Percentiles rank a stretch among this genome's conserved stretches.
Conservation (phyloP, 2,329 filamentous ascomycete species). For the Hysterium pulicare region DNA sequence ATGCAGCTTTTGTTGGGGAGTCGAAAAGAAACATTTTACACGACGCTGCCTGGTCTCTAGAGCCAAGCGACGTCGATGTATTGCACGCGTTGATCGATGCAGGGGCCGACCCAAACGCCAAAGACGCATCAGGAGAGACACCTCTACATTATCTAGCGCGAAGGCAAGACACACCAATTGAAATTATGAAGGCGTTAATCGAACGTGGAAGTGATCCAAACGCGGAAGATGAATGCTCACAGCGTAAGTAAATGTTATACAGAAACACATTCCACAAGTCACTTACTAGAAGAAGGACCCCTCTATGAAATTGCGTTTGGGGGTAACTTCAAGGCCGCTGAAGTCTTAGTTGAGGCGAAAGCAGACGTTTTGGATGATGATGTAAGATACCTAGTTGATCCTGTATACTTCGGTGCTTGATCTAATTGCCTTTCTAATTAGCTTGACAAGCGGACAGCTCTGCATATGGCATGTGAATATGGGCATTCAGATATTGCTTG, state of each 20-base stretch:
- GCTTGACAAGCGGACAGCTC: neutral
- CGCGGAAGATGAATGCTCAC: neutral
- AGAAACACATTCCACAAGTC: too few relatives aligned
- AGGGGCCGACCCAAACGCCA: neutral
- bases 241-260: too few relatives aligned
- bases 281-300: too few relatives aligned
- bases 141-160: neutral
- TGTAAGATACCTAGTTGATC: too few relatives aligned
- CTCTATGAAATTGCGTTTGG: neutral
- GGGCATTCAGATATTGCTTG: neutral
- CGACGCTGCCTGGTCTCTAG: neutral
- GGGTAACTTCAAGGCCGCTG: neutral
- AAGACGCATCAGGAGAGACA: neutral
- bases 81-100: constrained; percentile 3
- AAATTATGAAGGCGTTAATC: neutral
- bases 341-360: neutral
- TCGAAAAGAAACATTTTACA: neutral
- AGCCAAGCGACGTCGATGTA: neutral
- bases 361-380: constrained; percentile 9
- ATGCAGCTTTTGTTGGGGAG: neutral
- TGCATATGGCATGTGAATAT: neutral
- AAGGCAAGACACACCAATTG: neutral
- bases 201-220: constrained; percentile 3
- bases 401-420: too few relatives aligned
- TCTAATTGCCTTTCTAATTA: too few relatives aligned